Evolutionary conservation across 2,329 filamentous ascomycete genomes (phyloP).

Genomic region (Fusarium chuoi): DNA sequence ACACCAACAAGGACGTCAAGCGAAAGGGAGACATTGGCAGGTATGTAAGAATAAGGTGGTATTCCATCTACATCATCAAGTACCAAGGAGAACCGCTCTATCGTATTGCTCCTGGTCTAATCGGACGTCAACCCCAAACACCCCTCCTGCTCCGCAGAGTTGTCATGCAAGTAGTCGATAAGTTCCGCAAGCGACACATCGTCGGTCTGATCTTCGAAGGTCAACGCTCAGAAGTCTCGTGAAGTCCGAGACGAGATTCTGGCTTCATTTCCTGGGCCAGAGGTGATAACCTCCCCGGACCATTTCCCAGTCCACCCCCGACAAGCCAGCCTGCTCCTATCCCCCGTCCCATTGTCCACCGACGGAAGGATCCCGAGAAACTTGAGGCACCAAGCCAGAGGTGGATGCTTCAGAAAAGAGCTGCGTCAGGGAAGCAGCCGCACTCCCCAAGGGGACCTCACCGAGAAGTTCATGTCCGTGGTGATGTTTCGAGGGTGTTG

Average conservation of each 20-base stretch:
- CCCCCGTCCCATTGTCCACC: too few relatives aligned
- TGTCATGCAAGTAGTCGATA: background rate
- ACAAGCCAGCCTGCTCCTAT: too few relatives aligned
- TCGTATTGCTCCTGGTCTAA: background rate
- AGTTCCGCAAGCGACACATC: background rate
- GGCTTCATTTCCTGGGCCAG: background rate
- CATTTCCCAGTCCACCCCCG: background rate
- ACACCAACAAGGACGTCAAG: background rate
- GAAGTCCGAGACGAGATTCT: background rate
- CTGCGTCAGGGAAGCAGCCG: background rate
- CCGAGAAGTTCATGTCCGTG: background rate
- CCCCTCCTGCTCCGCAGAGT: background rate
- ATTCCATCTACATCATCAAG: rapidly evolving
- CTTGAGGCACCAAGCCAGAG: background rate
- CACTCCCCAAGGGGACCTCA: background rate
- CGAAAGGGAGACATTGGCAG: rapidly evolving
- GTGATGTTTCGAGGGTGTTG: too few relatives aligned
- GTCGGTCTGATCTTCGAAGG: background rate
- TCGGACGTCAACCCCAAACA: rapidly evolving
- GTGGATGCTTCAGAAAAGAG: background rate
- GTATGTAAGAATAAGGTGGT: rapidly evolving
- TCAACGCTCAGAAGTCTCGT: background rate
- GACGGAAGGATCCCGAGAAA: background rate
- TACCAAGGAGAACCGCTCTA: background rate
- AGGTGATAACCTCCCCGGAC: background rate